Conservation (phyloP, 148 eudicot genomes). For the Gaultheria prostrata region DNA sequence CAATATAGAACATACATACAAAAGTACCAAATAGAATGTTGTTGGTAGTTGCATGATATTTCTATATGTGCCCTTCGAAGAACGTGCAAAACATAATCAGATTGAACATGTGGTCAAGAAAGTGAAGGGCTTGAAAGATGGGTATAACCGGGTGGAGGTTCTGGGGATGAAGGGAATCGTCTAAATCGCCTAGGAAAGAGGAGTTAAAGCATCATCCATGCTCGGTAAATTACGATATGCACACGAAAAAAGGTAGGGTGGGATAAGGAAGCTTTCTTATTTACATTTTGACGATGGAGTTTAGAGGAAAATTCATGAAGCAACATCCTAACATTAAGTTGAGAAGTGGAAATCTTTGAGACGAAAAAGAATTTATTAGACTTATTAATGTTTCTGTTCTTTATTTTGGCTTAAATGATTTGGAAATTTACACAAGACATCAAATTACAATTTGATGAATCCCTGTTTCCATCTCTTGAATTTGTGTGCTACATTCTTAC, state of each 20-base stretch:
- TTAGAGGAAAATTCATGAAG: neutral
- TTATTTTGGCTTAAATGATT: neutral
- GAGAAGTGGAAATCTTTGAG: neutral
- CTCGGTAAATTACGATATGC: neutral
- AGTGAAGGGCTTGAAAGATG: neutral
- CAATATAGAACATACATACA: neutral
- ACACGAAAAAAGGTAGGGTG: neutral
- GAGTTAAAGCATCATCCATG: neutral
- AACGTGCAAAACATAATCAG: neutral
- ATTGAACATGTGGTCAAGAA: neutral
- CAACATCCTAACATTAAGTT: neutral
- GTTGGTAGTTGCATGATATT: neutral
- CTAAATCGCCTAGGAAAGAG: neutral
- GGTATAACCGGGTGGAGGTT: neutral
- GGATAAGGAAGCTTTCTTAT: neutral
- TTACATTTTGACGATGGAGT: neutral
- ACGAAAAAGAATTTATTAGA: neutral
- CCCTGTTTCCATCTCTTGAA: neutral
- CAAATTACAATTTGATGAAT: neutral
- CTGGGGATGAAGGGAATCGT: neutral
- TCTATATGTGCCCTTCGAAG: neutral
- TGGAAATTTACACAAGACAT: neutral
- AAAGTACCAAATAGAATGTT: neutral
- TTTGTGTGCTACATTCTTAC: conserved; percentile 18
- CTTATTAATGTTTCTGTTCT: neutral